These are phyloP conservation scores for Xylariomycetidae sp. DNA, from an alignment of 2,329 filamentous ascomycete genomes.

Conservation along the genomic window DNA sequence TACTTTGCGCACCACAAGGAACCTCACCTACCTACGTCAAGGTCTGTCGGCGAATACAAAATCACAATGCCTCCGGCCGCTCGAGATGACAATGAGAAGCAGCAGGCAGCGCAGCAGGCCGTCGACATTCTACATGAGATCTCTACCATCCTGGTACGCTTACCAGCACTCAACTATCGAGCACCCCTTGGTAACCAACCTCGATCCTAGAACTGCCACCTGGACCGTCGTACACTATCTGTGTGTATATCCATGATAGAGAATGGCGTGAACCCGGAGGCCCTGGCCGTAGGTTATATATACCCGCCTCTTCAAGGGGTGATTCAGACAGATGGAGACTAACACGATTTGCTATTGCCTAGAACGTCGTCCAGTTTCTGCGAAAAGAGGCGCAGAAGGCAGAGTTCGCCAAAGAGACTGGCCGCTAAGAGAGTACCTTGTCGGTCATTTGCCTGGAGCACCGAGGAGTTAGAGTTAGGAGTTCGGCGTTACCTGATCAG, in stretches of 20 bases:
- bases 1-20: too few species aligned
- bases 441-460: too few species aligned
- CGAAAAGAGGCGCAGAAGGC: constrained; percentile 49
- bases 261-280: constrained; percentile 94
- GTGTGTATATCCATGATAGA: constrained; percentile 97
- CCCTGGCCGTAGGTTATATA: constrained; percentile 68
- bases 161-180: not conserved
- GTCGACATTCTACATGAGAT: constrained; percentile 82
- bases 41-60: too few species aligned
- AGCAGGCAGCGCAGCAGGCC: constrained; percentile 71
- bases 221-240: constrained; percentile 84
- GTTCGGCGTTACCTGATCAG: constrained; percentile 14
- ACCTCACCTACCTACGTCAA: too few species aligned
- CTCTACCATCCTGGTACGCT: constrained; percentile 75
- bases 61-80: constrained; percentile 25
- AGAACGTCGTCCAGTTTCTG: constrained; percentile 57
- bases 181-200: not conserved
- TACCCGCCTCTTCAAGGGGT: too few species aligned
- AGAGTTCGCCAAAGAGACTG: constrained; percentile 30
- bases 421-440: too few species aligned
- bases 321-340: not conserved
- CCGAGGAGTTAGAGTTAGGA: constrained; percentile 7
- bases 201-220: constrained; percentile 71
- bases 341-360: not conserved
- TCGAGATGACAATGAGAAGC: constrained; percentile 54